A percentile compares a stretch with the other conserved stretches of the same genome.
Evolutionary conservation across 768 basidiomycete species (phyloP).

Genomic region (Antrodiella citrinella): DNA sequence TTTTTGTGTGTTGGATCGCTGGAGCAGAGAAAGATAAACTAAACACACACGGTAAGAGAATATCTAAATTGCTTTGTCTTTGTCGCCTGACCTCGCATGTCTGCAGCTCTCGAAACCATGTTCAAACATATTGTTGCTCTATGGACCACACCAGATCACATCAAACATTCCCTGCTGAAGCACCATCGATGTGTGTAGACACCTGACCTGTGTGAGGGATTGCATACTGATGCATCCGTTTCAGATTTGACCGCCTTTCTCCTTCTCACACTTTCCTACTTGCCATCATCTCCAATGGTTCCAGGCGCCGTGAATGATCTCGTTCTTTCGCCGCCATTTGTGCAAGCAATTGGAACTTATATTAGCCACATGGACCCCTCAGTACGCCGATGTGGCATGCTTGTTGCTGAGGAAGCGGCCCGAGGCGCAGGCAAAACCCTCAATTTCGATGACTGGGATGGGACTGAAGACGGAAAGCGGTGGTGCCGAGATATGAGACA

Average conservation of each 20-base stretch:
- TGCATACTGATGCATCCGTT: background rate
- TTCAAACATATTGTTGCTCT: constrained; percentile 42
- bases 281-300: constrained; percentile 28
- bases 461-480: constrained; percentile 50
- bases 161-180: constrained; percentile 70
- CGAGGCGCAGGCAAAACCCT: constrained; percentile 53
- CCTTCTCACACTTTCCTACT: constrained; percentile 53
- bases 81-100: background rate
- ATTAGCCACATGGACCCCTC: constrained; percentile 69
- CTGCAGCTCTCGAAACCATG: constrained; percentile 39
- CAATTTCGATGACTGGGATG: constrained; percentile 81
- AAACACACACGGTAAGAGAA: constrained; percentile 18
- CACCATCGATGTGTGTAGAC: constrained; percentile 74
- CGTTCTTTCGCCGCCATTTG: constrained; percentile 50
- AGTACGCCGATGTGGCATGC: constrained; percentile 86
- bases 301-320: constrained; percentile 34
- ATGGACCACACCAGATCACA: constrained; percentile 74
- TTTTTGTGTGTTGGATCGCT: constrained; percentile 66
- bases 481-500: constrained; percentile 60
- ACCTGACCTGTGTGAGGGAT: constrained; percentile 20
- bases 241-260: constrained; percentile 70
- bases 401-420: constrained; percentile 79
- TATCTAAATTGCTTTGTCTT: background rate
- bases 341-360: constrained; percentile 64
- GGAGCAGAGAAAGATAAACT: constrained; percentile 30